phyloP scores from a whole-genome alignment of 345 rosid species.

The Sonneratia alba region DNA sequence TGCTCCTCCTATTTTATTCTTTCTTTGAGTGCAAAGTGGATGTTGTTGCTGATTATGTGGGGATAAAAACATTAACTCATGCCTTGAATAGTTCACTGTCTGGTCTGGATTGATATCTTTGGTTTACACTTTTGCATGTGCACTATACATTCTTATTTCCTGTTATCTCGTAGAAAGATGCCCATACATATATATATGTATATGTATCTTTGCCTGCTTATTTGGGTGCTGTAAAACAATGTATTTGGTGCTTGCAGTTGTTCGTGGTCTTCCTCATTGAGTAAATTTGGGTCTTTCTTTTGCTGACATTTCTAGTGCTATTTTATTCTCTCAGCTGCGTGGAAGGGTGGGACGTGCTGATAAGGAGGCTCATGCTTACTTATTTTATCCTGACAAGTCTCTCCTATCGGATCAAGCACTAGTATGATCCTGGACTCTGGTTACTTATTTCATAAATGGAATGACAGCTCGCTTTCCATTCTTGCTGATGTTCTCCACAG shows the following conservation, averaged over 20 bases:
- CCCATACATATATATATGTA: not conserved
- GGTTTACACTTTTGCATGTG: not conserved
- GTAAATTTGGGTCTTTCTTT: not conserved
- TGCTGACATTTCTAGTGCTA: slow-evolving; percentile 12
- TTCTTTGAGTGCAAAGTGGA: not conserved
- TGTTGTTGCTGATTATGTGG: not conserved
- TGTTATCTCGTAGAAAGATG: not conserved
- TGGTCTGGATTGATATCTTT: not conserved
- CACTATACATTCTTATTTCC: not conserved
- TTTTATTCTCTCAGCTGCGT: slow-evolving; percentile 54
- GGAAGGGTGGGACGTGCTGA: slow-evolving; percentile 99
- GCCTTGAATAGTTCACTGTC: not conserved
- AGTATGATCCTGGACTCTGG: slow-evolving; percentile 29
- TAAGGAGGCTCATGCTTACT: slow-evolving; percentile 90
- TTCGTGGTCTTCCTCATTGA: not conserved
- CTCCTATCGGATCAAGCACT: slow-evolving; percentile 65
- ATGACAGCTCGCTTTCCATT: not conserved
- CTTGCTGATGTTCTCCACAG: slow-evolving; percentile 1
- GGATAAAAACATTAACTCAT: not conserved
- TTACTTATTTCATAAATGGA: not conserved
- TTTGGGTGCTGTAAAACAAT: not conserved
- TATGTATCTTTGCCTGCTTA: slow-evolving; percentile 1
- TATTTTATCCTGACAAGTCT: slow-evolving; percentile 86
- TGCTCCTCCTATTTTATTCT: not conserved
- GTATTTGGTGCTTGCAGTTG: not conserved